Evolutionary conservation across 148 eudicot species (phyloP).

Genomic region (Vaccinium vitisidaea): DNA sequence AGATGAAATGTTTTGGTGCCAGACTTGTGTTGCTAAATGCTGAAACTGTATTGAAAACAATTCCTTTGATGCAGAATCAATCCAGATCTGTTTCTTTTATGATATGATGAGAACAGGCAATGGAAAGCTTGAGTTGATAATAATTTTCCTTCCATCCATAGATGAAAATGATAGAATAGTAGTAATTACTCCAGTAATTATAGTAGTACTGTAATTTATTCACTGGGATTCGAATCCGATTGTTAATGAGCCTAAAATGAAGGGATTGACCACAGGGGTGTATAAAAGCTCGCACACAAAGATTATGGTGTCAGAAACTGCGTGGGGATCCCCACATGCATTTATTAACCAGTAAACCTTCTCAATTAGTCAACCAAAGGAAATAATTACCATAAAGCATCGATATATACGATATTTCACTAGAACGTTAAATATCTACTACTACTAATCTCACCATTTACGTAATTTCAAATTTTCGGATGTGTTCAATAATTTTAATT

Average conservation of each 20-base stretch:
- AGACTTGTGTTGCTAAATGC: no score
- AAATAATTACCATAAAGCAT: no score
- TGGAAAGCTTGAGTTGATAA: not conserved
- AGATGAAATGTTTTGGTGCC: not conserved
- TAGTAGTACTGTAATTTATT: not conserved
- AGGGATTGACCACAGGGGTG: not conserved
- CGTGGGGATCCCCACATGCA: not conserved
- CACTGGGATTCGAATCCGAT: constrained; percentile 42
- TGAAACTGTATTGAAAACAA: not conserved
- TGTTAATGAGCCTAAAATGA: constrained; percentile 20
- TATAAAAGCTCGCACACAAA: not conserved
- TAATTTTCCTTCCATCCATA: not conserved
- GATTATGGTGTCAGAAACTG: not conserved
- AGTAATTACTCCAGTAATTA: no score
- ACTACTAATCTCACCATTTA: no score
- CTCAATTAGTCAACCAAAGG: no score
- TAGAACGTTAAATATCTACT: no score
- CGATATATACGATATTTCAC: no score
- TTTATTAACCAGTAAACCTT: not conserved
- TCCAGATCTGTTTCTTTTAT: not conserved
- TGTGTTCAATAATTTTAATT: no score
- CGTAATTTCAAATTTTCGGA: no score
- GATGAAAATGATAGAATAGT: not conserved
- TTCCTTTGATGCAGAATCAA: not conserved
- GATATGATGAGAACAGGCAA: not conserved